Evolutionary conservation across 176 grass and related monocot genomes (phyloP).

Genomic region (Musa troglodytarum): DNA sequence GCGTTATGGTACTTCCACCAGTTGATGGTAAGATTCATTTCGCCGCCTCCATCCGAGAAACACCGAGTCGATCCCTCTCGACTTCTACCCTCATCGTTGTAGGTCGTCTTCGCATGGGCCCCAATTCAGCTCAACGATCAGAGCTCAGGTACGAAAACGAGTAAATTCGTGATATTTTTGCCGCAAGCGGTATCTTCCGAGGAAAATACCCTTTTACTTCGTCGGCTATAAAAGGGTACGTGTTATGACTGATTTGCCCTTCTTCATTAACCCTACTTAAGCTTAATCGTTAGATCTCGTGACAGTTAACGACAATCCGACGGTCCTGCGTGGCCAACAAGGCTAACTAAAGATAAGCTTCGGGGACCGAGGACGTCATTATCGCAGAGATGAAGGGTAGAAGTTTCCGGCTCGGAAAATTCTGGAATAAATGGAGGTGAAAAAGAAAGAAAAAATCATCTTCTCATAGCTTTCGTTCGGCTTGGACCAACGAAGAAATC

Average conservation of each 20-base stretch:
- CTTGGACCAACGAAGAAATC: neutral
- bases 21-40: too few species aligned
- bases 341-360: neutral
- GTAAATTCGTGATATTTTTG: too few species aligned
- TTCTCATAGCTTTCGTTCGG: neutral
- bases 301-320: neutral
- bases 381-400: too few species aligned
- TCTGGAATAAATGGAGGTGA: neutral
- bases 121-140: too few species aligned
- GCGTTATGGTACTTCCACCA: too few species aligned
- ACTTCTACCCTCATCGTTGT: neutral
- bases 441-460: neutral
- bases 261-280: neutral
- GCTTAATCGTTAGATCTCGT: neutral
- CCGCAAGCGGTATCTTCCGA: neutral
- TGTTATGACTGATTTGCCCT: neutral
- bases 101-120: too few species aligned
- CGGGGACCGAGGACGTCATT: neutral
- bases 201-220: neutral
- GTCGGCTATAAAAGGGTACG: too few species aligned
- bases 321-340: neutral
- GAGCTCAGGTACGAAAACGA: too few species aligned
- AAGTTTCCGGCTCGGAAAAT: neutral
- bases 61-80: too few species aligned
- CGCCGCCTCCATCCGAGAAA: too few species aligned